A percentile compares a stretch with the other conserved stretches of the same genome.
Conservation (phyloP, 257 asterid genomes). For the Solanum clarkiae region DNA sequence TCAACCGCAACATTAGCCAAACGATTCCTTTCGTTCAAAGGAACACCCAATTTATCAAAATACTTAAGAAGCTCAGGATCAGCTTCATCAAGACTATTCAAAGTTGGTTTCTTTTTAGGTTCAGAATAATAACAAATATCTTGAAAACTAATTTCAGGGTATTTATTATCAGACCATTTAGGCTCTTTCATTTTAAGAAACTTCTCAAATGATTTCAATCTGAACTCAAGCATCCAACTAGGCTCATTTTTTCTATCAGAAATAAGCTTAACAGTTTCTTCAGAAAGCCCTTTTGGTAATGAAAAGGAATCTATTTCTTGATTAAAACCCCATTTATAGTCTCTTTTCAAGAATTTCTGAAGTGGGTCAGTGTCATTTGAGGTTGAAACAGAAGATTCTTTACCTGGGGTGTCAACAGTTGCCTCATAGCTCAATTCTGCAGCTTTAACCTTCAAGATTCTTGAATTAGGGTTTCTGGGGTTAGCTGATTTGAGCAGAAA, state of each 20-base stretch:
- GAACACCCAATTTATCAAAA: conserved; percentile 78
- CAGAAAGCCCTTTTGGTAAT: conserved; percentile 74
- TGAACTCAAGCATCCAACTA: conserved; percentile 82
- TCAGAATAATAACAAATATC: conserved; percentile 72
- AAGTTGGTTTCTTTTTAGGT: conserved; percentile 80
- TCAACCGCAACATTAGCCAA: conserved; percentile 95
- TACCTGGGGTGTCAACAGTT: conserved; percentile 47
- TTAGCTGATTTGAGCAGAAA: conserved; percentile 14
- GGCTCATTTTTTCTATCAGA: conserved; percentile 60
- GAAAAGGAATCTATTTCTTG: conserved; percentile 79
- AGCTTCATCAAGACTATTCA: conserved; percentile 83
- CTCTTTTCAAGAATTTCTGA: conserved; percentile 65
- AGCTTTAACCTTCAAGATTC: conserved; percentile 37
- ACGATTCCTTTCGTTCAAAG: conserved; percentile 75
- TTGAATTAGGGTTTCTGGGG: conserved; percentile 30
- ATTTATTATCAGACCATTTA: conserved; percentile 75
- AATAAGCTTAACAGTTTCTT: conserved; percentile 67
- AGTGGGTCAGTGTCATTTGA: conserved; percentile 47
- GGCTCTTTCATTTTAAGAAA: conserved; percentile 71
- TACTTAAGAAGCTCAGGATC: conserved; percentile 74
- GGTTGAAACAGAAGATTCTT: conserved; percentile 14
- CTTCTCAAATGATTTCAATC: conserved; percentile 65
- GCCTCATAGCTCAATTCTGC: conserved; percentile 23
- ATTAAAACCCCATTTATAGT: conserved; percentile 81
- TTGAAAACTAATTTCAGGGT: conserved; percentile 70